Evolutionary conservation across 805 yeast genomes (phyloP), one percentile per base, ranked within the genome.

Genomic region (Metschnikowia lunata): DNA sequence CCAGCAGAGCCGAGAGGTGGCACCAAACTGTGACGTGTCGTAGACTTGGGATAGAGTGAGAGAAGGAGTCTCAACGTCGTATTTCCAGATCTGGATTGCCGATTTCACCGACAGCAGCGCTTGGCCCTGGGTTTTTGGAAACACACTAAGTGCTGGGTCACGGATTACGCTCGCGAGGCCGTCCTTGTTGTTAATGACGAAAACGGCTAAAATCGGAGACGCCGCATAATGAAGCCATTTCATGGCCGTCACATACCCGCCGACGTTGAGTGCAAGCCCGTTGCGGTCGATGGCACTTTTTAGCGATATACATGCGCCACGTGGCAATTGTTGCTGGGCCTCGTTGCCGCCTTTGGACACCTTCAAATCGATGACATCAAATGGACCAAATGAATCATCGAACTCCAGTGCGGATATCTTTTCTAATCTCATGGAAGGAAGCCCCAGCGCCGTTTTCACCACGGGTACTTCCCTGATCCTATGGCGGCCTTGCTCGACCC

Each of bases 211-310:
- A 46, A 68, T 72, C 30, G 60, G 41, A 43, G 49, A 59, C 1
- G 45, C 26, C 11, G 49, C 43, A 26, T 47, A 50, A 14, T 66
- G 69, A 6, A 71, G 52, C 88, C 88, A 83, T 8, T 75, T 72
- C 45, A 75, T 55, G 15, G 78, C 74, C 0, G 84, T 74, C 0
- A 80, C 64, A 8, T 72, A 59, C 0, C 79, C 78, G 0, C 85
- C 85, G 0, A 71, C 63, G 51, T 78, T 77, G 13, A 75, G 39
- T 2, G 76, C 62, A 8, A 67, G 54, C 0, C 77, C 76, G 13
- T 56, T 60, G 27, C 76, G 61, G 32, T 41, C 48, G 26, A 42
- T 30, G 6, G 55, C 42, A 2, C 58, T 60, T 39, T 35, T 36
- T 62, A 45, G 10, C 10, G 31, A 12, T 30, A 15, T 10, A 4